Evolutionary conservation across 2,329 filamentous ascomycete species (phyloP).

Genomic region (Xylaria sp.): DNA sequence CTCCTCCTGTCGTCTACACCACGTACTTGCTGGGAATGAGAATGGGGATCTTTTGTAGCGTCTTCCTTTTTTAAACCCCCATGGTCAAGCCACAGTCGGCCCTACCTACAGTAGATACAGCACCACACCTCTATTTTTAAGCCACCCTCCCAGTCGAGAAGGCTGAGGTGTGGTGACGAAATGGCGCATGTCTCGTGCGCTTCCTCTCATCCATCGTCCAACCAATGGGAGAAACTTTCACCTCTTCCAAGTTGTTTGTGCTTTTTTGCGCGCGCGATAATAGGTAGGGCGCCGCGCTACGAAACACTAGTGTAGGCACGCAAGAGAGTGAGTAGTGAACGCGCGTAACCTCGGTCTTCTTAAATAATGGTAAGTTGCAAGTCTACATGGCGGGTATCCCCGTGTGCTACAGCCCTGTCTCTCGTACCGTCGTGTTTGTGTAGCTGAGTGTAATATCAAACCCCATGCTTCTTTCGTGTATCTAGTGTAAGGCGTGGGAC

Average conservation of each 20-base stretch:
- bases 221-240: not conserved
- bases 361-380: not conserved
- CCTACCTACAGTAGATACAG: too few relatives aligned
- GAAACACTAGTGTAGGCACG: not conserved
- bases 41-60: not conserved
- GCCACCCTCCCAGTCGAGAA: not conserved
- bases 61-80: not conserved
- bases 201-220: not conserved
- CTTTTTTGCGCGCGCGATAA: not conserved
- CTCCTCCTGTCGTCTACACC: not conserved
- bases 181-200: not conserved
- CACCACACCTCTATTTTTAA: not conserved
- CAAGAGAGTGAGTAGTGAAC: not conserved
- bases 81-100: not conserved
- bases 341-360: not conserved
- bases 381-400: not conserved
- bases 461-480: not conserved
- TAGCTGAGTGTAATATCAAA: not conserved
- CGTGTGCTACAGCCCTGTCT: not conserved
- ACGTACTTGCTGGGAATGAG: not conserved
- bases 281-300: not conserved
- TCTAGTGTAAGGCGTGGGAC: not conserved
- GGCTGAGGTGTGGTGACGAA: not conserved
- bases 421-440: conserved; percentile 3
- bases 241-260: not conserved